Evolutionary conservation across 345 rosid species (phyloP).

Genomic region (Bruguiera sexangula): DNA sequence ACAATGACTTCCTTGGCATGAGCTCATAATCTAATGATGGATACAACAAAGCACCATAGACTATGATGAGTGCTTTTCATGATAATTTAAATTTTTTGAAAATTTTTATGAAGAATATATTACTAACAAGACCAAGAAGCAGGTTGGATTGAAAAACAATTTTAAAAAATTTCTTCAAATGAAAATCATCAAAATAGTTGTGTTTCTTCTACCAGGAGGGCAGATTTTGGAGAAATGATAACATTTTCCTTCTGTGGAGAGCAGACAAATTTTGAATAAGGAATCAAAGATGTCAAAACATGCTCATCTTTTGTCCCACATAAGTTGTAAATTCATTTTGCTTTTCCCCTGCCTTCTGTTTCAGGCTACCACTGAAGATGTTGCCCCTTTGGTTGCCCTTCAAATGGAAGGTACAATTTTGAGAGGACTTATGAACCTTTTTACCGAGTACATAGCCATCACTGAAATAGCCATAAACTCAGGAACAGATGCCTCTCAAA

Average conservation of each 20-base stretch:
- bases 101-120: no score
- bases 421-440: constrained; percentile 41
- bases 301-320: not conserved
- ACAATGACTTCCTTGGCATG: not conserved
- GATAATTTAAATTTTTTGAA: not conserved
- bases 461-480: constrained; percentile 38
- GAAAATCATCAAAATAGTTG: not conserved
- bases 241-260: not conserved
- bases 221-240: not conserved
- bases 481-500: constrained; percentile 14
- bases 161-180: not conserved
- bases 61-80: not conserved
- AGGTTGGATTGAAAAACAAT: not conserved
- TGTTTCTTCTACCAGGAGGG: not conserved
- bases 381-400: constrained; percentile 39
- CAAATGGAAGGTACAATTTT: constrained; percentile 47
- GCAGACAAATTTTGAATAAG: not conserved
- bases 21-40: not conserved
- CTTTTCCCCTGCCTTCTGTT: constrained; percentile 8
- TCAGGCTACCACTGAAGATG: constrained; percentile 43
- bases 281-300: constrained; percentile 1
- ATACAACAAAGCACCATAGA: not conserved
- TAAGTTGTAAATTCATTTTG: constrained; percentile 7
- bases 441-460: constrained; percentile 38
- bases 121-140: not conserved